These are phyloP conservation scores for Talaromyces sp. DNA, from an alignment of 2,329 filamentous ascomycete genomes.

Conservation along the genomic window DNA sequence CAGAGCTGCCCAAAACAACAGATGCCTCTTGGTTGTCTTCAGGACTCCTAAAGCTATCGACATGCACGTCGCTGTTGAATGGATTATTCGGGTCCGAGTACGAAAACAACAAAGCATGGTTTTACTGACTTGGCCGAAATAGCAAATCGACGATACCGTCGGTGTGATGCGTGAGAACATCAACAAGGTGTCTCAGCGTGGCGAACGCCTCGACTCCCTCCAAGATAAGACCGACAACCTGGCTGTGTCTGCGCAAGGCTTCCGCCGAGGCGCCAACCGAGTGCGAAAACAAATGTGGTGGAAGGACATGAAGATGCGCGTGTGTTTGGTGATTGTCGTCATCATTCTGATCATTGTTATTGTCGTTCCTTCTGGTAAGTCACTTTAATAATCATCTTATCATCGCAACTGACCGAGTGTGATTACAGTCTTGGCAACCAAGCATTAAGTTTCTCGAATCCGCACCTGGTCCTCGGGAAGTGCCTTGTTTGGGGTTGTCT, in stretches of 20 bases:
- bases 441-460: constrained; percentile 28
- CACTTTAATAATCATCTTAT: neutral
- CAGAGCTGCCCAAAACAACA: neutral
- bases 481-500: constrained; percentile 26
- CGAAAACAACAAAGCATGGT: neutral
- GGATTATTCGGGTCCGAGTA: neutral
- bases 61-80: neutral
- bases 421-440: constrained; percentile 38
- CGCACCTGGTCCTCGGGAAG: constrained; percentile 25
- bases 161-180: constrained; percentile 96
- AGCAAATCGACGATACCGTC: constrained; percentile 98
- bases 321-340: constrained; percentile 87
- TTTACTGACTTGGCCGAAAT: constrained; percentile 10
- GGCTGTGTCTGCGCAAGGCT: constrained; percentile 85
- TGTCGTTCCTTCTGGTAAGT: constrained; percentile 76
- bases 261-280: constrained; percentile 91
- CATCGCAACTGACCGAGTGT: neutral
- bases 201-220: constrained; percentile 77
- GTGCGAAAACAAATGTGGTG: constrained; percentile 99
- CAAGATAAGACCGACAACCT: constrained; percentile 93
- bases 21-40: neutral
- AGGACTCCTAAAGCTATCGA: neutral
- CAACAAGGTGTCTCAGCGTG: constrained; percentile 91
- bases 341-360: constrained; percentile 89
- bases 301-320: constrained; percentile 99